These are phyloP conservation scores for Plectosphaerella cucumerina DNA, from an alignment of 2,329 filamentous ascomycete species.

Conservation along the genomic window DNA sequence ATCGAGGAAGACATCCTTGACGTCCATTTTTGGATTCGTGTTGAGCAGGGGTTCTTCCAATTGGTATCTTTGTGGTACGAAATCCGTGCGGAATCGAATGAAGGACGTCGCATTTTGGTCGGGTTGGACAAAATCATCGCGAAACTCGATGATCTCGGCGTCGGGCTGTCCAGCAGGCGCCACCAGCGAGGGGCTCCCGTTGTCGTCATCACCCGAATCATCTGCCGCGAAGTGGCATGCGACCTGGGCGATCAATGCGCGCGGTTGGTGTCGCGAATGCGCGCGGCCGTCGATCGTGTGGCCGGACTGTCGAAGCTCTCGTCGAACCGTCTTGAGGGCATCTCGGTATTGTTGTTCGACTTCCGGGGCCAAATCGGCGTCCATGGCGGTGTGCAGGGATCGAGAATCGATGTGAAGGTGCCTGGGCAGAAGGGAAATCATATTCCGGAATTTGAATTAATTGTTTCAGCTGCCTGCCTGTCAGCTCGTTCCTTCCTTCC, in stretches of 20 bases:
- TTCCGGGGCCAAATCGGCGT: neutral
- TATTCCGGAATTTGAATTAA: no score
- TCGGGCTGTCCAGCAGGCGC: neutral
- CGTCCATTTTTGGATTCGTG: neutral
- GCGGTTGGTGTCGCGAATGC: neutral
- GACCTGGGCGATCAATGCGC: neutral
- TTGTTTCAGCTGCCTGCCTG: no score
- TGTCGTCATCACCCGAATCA: neutral
- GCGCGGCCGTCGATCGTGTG: neutral
- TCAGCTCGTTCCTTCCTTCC: no score
- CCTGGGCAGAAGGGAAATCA: no score
- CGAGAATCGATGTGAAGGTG: no score
- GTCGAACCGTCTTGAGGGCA: neutral
- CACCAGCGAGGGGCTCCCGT: neutral
- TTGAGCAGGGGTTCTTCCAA: neutral
- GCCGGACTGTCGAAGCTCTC: neutral
- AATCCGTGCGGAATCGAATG: neutral
- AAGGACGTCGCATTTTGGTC: neutral
- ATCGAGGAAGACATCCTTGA: neutral
- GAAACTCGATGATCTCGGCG: neutral
- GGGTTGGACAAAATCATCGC: neutral
- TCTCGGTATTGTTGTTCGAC: neutral
- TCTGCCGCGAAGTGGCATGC: neutral
- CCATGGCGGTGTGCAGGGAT: no score
- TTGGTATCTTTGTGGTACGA: neutral